Evolutionary conservation across 306 rosid genomes (phyloP).

Genomic region (Acmispon strigosus): DNA sequence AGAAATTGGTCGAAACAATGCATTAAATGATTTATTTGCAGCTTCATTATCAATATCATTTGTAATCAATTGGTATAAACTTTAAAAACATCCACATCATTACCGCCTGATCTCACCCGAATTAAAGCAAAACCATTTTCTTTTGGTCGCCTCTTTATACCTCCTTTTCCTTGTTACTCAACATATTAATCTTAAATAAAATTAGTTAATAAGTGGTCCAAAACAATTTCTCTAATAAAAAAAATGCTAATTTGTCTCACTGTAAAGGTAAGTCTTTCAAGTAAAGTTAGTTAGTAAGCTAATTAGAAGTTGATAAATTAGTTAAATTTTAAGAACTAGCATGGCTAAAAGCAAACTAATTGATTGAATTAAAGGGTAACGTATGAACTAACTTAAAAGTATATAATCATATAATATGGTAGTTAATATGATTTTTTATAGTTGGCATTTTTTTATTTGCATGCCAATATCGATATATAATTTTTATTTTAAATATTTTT

Average conservation of each 20-base stretch:
- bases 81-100: conserved; percentile 17
- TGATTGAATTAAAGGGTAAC: too few relatives aligned
- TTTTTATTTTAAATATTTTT: too few relatives aligned
- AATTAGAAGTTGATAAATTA: too few relatives aligned
- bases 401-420: too few relatives aligned
- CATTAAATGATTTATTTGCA: not conserved
- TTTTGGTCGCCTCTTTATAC: not conserved
- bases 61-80: not conserved
- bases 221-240: not conserved
- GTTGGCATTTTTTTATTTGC: too few relatives aligned
- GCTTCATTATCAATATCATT: not conserved
- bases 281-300: not conserved
- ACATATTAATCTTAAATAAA: not conserved
- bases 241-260: not conserved
- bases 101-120: conserved; percentile 26
- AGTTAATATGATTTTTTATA: too few relatives aligned
- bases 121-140: conserved; percentile 26
- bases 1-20: too few relatives aligned
- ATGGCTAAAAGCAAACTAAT: too few relatives aligned
- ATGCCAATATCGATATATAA: too few relatives aligned
- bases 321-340: too few relatives aligned
- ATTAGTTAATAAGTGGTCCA: not conserved
- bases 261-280: not conserved
- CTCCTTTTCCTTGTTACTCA: not conserved
- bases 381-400: too few relatives aligned